phyloP scores from a whole-genome alignment of 208 protist genomes.

The Paratrypanosoma confusum region DNA sequence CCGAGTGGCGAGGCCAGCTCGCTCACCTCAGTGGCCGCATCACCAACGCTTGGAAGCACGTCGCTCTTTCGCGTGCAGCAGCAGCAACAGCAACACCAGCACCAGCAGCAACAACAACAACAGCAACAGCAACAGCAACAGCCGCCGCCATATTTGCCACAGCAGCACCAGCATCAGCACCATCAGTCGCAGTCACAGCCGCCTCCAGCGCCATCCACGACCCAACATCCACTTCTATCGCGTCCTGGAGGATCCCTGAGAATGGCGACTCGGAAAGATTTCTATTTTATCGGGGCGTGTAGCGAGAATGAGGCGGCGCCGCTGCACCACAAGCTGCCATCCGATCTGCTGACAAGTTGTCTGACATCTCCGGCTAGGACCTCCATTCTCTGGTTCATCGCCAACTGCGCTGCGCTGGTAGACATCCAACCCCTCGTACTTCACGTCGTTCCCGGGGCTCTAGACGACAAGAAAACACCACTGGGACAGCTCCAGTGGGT shows the following conservation, averaged over 20 bases:
- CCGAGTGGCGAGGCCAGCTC: neutral
- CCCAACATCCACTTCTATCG: too few relatives aligned
- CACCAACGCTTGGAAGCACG: slow-evolving; percentile 10
- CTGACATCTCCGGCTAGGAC: slow-evolving; percentile 96
- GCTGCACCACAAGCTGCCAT: slow-evolving; percentile 58
- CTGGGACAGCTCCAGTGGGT: slow-evolving; percentile 98
- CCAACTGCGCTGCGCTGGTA: slow-evolving; percentile 27
- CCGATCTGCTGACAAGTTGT: slow-evolving; percentile 98
- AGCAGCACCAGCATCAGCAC: neutral
- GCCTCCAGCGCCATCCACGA: too few relatives aligned
- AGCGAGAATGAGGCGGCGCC: slow-evolving; percentile 15
- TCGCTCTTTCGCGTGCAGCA: too few relatives aligned
- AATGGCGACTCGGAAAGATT: slow-evolving; percentile 29
- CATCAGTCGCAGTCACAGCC: neutral
- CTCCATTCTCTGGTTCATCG: slow-evolving; percentile 91
- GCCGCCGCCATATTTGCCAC: neutral
- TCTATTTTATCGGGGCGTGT: slow-evolving; percentile 82
- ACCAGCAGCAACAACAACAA: neutral
- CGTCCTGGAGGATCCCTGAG: too few relatives aligned
- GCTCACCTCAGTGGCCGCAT: slow-evolving; percentile 6
- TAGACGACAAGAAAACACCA: slow-evolving; percentile 88
- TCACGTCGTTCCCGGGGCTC: slow-evolving; percentile 53
- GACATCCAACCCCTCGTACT: slow-evolving; percentile 67
- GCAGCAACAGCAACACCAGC: neutral
- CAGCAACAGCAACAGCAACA: neutral